These are phyloP conservation scores for Colletotrichum scovillei DNA, from an alignment of 2,329 filamentous ascomycete species.

Conservation along the genomic window DNA sequence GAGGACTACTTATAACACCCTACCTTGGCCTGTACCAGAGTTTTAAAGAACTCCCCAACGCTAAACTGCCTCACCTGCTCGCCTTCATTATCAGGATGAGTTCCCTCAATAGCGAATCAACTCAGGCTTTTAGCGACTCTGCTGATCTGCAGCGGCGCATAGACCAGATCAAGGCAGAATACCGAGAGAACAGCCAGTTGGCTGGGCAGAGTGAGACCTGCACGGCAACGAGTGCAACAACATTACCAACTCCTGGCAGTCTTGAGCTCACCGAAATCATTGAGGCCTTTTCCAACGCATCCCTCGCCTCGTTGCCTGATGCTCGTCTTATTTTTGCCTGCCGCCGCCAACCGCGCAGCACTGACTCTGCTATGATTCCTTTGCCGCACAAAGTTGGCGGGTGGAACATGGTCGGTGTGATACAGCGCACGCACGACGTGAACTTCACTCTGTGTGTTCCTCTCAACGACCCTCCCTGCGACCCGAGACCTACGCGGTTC, in stretches of 20 bases:
- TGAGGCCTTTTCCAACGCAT: not conserved
- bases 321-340: not conserved
- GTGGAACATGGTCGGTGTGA: slow-evolving; percentile 11
- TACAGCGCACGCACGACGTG: slow-evolving; percentile 19
- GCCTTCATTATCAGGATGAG: not conserved
- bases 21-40: not conserved
- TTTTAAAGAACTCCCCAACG: not conserved
- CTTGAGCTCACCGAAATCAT: not conserved
- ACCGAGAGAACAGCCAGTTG: not conserved
- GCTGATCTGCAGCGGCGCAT: slow-evolving; percentile 5
- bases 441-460: slow-evolving; percentile 21
- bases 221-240: not conserved
- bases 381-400: slow-evolving; percentile 1
- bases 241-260: not conserved
- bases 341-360: not conserved
- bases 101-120: not conserved
- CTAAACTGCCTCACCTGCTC: not conserved
- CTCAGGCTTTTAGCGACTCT: slow-evolving; percentile 10
- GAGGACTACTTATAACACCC: not conserved
- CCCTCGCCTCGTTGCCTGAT: slow-evolving; percentile 5
- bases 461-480: slow-evolving; percentile 1
- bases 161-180: not conserved
- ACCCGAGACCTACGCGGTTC: not conserved
- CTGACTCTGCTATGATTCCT: not conserved
- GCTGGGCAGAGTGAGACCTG: not conserved